A percentile compares a stretch with the other conserved stretches of the same genome.
Evolutionary conservation across 2,329 filamentous ascomycete genomes (phyloP).

Genomic region (Neonectria neomacrospora): DNA sequence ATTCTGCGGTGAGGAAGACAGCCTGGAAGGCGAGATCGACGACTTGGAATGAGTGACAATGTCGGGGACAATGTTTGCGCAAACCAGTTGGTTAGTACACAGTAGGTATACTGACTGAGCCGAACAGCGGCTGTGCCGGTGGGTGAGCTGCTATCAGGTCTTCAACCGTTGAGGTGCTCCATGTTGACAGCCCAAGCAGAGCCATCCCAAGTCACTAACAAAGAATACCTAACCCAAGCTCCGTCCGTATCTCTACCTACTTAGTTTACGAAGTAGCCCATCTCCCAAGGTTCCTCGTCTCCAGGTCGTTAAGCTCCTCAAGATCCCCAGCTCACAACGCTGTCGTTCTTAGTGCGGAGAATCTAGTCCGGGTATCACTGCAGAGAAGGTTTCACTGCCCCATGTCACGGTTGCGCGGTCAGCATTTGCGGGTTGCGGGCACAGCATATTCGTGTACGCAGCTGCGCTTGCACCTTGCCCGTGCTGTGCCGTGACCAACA

Average conservation of each 20-base stretch:
- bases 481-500: slow-evolving; percentile 8
- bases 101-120: no score
- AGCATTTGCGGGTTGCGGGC: slow-evolving; percentile 14
- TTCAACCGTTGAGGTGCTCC: background rate
- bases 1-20: slow-evolving; percentile 7
- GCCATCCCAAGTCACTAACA: background rate
- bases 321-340: background rate
- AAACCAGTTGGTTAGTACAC: no score
- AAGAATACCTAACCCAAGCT: slow-evolving; percentile 1
- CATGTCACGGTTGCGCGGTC: slow-evolving; percentile 1
- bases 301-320: background rate
- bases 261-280: background rate
- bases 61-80: background rate
- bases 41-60: background rate
- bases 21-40: background rate
- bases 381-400: no score
- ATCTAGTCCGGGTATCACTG: background rate
- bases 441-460: slow-evolving; percentile 7
- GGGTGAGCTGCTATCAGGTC: background rate
- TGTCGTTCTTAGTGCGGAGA: background rate
- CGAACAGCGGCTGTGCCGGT: no score
- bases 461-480: background rate
- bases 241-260: background rate
- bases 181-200: background rate
- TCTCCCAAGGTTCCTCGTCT: background rate